These are phyloP conservation scores for Cucurbita pepo DNA, from an alignment of 306 rosid species.

Conservation along the genomic window DNA sequence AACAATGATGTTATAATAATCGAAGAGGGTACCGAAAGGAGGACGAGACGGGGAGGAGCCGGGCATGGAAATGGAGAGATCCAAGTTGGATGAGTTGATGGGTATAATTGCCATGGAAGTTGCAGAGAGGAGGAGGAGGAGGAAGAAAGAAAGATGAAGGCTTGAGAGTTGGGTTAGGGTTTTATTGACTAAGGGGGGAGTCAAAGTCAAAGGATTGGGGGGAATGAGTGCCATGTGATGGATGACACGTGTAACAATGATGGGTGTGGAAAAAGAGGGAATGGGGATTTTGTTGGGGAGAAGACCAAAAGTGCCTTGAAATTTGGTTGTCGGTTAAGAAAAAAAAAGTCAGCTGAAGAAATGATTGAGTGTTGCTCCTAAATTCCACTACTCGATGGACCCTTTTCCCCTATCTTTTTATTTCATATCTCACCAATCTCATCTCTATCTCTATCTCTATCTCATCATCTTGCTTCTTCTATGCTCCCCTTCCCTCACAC, in stretches of 20 bases:
- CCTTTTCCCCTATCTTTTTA: neutral
- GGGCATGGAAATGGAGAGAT: constrained; percentile 61
- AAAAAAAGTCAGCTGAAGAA: constrained; percentile 28
- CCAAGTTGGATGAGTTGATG: constrained; percentile 45
- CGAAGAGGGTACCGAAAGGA: constrained; percentile 33
- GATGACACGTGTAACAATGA: constrained; percentile 24
- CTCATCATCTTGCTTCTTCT: neutral
- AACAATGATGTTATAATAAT: neutral
- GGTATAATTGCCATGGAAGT: constrained; percentile 53
- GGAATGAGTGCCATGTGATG: constrained; percentile 11
- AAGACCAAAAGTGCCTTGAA: constrained; percentile 6
- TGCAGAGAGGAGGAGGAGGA: neutral
- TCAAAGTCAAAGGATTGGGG: constrained; percentile 32
- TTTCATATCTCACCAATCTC: neutral
- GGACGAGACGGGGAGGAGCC: constrained; percentile 40
- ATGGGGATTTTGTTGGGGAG: constrained; percentile 5
- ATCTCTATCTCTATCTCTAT: neutral
- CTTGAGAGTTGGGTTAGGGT: constrained; percentile 19
- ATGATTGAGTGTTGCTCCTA: constrained; percentile 28
- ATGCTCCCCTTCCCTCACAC: neutral
- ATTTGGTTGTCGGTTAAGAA: constrained; percentile 23
- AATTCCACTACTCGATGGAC: neutral
- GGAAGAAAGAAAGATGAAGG: neutral
- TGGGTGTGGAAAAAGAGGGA: neutral
- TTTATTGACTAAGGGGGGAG: constrained; percentile 29